Evolutionary conservation across 257 asterid species (phyloP).

Genomic region (Cynanchum wilfordii): DNA sequence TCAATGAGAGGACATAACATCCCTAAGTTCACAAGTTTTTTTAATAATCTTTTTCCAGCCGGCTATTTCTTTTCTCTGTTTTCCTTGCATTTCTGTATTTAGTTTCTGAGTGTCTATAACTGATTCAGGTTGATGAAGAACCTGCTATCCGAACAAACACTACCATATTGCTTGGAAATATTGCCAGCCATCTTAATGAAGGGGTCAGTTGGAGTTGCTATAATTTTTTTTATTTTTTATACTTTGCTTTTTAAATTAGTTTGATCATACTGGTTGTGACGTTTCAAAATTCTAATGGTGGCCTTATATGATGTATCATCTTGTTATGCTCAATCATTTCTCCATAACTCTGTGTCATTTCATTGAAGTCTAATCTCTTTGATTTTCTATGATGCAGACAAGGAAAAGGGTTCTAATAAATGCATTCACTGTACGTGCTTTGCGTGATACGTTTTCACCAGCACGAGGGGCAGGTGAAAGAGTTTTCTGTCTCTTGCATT

Average conservation of each 20-base stretch:
- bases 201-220: constrained; percentile 63
- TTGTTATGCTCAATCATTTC: neutral
- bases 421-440: constrained; percentile 95
- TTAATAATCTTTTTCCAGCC: neutral
- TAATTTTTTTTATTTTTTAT: neutral
- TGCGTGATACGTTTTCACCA: constrained; percentile 95
- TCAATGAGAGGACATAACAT: neutral
- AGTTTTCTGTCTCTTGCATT: neutral
- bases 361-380: constrained; percentile 8
- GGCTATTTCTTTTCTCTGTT: constrained; percentile 1
- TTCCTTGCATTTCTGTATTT: constrained; percentile 1
- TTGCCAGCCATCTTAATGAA: constrained; percentile 85
- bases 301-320: neutral
- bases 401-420: constrained; percentile 95
- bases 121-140: constrained; percentile 89
- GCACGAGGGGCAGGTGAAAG: constrained; percentile 96
- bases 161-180: constrained; percentile 95
- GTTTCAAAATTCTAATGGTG: neutral
- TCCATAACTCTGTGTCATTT: neutral
- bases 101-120: constrained; percentile 16
- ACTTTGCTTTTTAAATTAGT: neutral
- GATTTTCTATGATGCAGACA: constrained; percentile 49
- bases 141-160: constrained; percentile 97
- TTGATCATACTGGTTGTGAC: neutral
- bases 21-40: neutral